Percentiles rank a stretch among this genome's conserved stretches.
Evolutionary conservation across 352 stramenopile species (phyloP).

Genomic region (Phytophthora kernoviae): DNA sequence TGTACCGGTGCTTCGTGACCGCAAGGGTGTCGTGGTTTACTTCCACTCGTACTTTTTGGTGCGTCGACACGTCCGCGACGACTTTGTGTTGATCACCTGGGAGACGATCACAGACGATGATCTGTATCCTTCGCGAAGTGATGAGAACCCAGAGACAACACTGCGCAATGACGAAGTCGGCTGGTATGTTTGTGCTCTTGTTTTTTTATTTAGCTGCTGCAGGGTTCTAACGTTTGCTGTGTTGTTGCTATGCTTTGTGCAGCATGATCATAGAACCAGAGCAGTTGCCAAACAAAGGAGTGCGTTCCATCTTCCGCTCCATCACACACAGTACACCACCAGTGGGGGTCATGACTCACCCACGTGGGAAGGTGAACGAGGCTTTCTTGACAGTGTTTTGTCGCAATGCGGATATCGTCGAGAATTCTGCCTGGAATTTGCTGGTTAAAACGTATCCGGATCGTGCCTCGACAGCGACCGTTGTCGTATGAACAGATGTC

Average conservation of each 20-base stretch:
- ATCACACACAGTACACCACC: constrained; percentile 77
- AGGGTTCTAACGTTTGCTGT: not conserved
- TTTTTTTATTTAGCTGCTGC: not conserved
- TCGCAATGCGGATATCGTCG: constrained; percentile 72
- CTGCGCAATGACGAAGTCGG: constrained; percentile 82
- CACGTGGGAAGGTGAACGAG: constrained; percentile 75
- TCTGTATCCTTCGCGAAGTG: constrained; percentile 48
- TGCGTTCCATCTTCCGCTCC: constrained; percentile 63
- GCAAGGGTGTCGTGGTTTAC: constrained; percentile 65
- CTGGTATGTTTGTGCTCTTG: constrained; percentile 48
- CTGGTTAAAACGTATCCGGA: constrained; percentile 60
- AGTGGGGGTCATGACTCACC: constrained; percentile 65
- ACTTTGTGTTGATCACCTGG: constrained; percentile 72
- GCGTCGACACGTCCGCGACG: constrained; percentile 56
- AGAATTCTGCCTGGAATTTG: constrained; percentile 65
- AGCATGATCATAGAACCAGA: constrained; percentile 77
- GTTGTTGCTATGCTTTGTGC: constrained; percentile 5
- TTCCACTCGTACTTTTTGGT: constrained; percentile 84
- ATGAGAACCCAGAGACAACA: constrained; percentile 57
- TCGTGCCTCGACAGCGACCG: constrained; percentile 26
- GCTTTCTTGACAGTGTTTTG: constrained; percentile 82
- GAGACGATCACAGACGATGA: constrained; percentile 72
- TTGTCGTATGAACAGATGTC: constrained; percentile 29
- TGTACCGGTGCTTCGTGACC: constrained; percentile 66
- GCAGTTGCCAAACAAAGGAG: constrained; percentile 45